Conservation (phyloP, 441 rosid genomes). For the Euphorbia schlechtendalii region DNA sequence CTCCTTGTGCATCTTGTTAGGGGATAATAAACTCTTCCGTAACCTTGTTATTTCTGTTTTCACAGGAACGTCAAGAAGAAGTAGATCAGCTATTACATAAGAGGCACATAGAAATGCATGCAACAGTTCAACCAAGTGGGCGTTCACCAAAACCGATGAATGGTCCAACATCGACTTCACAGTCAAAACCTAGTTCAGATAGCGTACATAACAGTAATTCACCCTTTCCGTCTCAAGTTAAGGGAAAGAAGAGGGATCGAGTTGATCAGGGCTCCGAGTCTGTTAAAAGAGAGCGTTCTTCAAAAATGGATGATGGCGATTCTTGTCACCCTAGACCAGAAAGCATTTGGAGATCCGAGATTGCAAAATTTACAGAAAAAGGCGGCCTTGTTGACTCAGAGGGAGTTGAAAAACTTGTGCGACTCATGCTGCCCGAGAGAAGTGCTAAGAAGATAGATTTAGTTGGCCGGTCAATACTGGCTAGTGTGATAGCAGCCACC, state of each 20-base stretch:
- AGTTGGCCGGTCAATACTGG: conserved; percentile 59
- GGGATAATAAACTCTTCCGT: not conserved
- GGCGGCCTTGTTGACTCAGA: conserved; percentile 77
- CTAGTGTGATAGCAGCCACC: conserved; percentile 74
- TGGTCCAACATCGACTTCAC: conserved; percentile 71
- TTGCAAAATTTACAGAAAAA: conserved; percentile 65
- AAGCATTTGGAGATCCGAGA: conserved; percentile 54
- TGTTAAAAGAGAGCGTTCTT: conserved; percentile 58
- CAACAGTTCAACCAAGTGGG: conserved; percentile 65
- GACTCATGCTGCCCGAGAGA: conserved; percentile 59
- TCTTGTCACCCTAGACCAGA: conserved; percentile 48
- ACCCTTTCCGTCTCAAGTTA: conserved; percentile 57
- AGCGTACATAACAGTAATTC: conserved; percentile 48
- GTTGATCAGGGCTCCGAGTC: conserved; percentile 68
- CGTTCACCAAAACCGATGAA: conserved; percentile 78
- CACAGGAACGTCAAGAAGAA: conserved; percentile 79
- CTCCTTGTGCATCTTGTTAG: not conserved
- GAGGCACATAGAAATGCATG: conserved; percentile 72
- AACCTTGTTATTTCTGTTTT: conserved; percentile 13
- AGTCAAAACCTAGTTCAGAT: conserved; percentile 58
- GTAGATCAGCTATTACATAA: conserved; percentile 66
- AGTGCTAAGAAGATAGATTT: conserved; percentile 71
- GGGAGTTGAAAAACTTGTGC: conserved; percentile 79
- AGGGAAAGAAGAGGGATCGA: conserved; percentile 95
- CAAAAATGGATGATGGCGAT: conserved; percentile 60